phyloP scores from a whole-genome alignment of 805 yeast genomes.

The Metschnikowia aberdeeniae region DNA sequence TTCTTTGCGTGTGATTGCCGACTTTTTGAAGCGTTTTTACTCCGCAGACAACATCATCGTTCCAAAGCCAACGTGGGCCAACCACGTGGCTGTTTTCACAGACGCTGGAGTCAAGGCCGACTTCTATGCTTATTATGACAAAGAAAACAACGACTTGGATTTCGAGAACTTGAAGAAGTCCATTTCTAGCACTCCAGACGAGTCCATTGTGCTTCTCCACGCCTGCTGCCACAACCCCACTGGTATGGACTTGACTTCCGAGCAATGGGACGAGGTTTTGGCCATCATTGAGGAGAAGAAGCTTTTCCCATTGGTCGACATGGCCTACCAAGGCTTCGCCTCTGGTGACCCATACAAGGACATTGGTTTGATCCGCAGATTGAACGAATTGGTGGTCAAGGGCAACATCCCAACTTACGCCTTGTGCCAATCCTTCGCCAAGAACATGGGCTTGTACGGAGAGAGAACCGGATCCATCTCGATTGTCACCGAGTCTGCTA shows the following conservation, averaged over 20 bases:
- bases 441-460: conserved; percentile 48
- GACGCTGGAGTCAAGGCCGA: conserved; percentile 65
- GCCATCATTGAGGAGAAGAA: conserved; percentile 54
- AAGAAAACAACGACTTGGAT: conserved; percentile 57
- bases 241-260: conserved; percentile 82
- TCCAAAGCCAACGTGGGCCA: conserved; percentile 94
- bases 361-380: conserved; percentile 43
- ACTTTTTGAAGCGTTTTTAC: conserved; percentile 63
- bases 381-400: conserved; percentile 46
- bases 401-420: conserved; percentile 50
- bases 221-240: conserved; percentile 98
- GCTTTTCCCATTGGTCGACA: conserved; percentile 79
- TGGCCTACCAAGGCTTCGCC: conserved; percentile 95
- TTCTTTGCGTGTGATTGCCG: conserved; percentile 80
- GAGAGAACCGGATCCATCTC: conserved; percentile 75
- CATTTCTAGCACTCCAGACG: conserved; percentile 49
- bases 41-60: conserved; percentile 55
- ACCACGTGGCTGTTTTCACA: conserved; percentile 76
- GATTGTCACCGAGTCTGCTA: conserved; percentile 52
- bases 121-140: conserved; percentile 70
- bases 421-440: conserved; percentile 47
- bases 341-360: conserved; percentile 79
- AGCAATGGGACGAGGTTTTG: conserved; percentile 76
- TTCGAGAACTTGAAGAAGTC: conserved; percentile 60
- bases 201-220: conserved; percentile 71